Evolutionary conservation across 495 filamentous ascomycete genomes (phyloP), one percentile per base, ranked within the genome.

Genomic region (Bombardia bombarda): DNA sequence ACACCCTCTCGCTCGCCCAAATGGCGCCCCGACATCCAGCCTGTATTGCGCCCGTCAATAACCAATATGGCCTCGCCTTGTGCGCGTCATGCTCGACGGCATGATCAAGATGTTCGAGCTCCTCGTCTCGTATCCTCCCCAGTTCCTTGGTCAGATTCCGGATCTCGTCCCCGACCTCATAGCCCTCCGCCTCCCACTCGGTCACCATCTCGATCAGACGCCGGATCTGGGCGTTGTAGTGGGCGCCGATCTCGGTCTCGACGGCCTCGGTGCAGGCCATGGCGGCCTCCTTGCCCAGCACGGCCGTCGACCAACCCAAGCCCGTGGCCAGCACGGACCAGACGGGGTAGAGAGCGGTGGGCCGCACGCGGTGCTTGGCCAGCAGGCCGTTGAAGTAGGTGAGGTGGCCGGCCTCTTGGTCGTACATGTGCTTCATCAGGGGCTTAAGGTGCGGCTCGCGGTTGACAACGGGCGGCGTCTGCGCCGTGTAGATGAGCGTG

Each of bases 191-290:
- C 55, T 76, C 66, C 72, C 73, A 75, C 56, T 81, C 74, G 23
- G 75, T 71, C 48, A 86, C 72, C 86, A 94, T 96, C 43, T 78
- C 77, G 22, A 97, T 55, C 55, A 98, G 68, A 30, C 74, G 70
- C 37, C 86, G 64, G 24, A 98, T 84, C 66, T 98, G 92, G 31
- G 80, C 82, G 60, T 98, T 98, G 60, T 98, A 98, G 62, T 98
- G 92, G 13, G 77, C 78, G 1, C 93, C 92, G 50, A 98, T 98
- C 70, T 97, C 92, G 22, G 93, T 98, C 69, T 98, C 92, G 22
- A 98, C 89, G 4, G 92, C 92, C 66, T 98, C 92, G 9, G 92
- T 98, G 58, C 92, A 98, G 18, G 93, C 92, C 92, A 98, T 98
- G 3, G 92, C 89, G 0, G 92, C 90, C 66, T 97, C 90, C 30